phyloP scores from a whole-genome alignment of 2,329 filamentous ascomycete genomes.

The Botryosphaeria dothidea region DNA sequence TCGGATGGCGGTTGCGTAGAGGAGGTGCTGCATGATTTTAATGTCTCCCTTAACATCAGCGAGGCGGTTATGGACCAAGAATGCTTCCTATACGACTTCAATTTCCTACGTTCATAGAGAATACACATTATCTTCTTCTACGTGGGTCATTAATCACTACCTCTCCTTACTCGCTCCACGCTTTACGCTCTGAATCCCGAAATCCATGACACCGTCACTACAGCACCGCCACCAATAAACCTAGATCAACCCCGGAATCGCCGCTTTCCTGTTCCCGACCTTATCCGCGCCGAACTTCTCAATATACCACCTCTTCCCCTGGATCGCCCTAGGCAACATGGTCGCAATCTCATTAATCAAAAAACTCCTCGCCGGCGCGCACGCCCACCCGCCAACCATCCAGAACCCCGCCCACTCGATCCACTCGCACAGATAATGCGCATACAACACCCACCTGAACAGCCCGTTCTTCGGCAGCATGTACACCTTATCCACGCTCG shows the following conservation, averaged over 20 bases:
- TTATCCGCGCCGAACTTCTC: constrained; percentile 84
- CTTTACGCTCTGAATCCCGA: neutral
- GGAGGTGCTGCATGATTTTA: neutral
- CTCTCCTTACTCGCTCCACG: neutral
- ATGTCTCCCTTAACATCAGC: neutral
- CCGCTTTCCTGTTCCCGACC: constrained; percentile 72
- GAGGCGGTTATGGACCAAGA: neutral
- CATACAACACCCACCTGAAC: constrained; percentile 81
- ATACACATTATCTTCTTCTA: neutral
- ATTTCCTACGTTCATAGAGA: neutral
- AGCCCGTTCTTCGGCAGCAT: constrained; percentile 80
- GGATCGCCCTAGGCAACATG: constrained; percentile 84
- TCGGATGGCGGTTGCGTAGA: neutral
- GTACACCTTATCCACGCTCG: constrained; percentile 77
- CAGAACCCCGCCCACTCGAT: constrained; percentile 92
- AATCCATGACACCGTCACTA: neutral
- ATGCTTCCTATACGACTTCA: too few relatives aligned
- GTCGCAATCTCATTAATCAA: constrained; percentile 83
- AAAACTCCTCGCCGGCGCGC: constrained; percentile 77
- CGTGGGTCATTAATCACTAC: neutral
- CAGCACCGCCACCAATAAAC: neutral
- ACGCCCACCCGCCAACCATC: constrained; percentile 66
- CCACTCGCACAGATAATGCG: constrained; percentile 97
- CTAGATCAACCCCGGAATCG: constrained; percentile 62
- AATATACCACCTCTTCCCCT: constrained; percentile 82